Conservation (phyloP, 75 land plant species). For the Selaginella tamariscina region DNA sequence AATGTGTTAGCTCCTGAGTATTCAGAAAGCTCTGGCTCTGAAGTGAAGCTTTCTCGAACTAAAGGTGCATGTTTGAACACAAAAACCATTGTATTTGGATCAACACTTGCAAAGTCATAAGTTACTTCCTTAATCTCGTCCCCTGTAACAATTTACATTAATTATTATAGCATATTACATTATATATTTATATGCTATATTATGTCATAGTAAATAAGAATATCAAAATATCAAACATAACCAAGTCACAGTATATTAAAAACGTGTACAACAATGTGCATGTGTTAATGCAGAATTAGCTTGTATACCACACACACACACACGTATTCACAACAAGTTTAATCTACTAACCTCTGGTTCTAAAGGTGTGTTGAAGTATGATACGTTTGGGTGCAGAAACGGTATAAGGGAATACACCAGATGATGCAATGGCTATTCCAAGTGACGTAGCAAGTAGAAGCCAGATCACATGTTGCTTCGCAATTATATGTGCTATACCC, state of each 20-base stretch:
- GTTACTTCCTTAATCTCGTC: constrained; percentile 33
- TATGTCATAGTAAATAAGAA: background rate
- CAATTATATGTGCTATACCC: constrained; percentile 50
- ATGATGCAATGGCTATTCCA: constrained; percentile 48
- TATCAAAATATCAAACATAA: constrained; percentile 4
- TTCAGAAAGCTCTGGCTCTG: background rate
- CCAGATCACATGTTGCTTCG: constrained; percentile 36
- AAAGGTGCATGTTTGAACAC: constrained; percentile 61
- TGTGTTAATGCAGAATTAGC: background rate
- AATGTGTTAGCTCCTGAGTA: background rate
- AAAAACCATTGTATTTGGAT: constrained; percentile 68
- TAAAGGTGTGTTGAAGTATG: constrained; percentile 57
- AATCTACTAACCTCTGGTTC: constrained; percentile 38
- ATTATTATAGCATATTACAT: too few species aligned
- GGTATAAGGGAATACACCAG: constrained; percentile 81
- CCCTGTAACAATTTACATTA: constrained; percentile 21
- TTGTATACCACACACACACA: background rate
- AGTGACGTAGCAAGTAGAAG: constrained; percentile 49
- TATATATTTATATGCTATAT: too few species aligned
- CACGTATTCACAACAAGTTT: background rate
- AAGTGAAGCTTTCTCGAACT: background rate
- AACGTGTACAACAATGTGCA: background rate
- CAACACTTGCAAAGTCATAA: constrained; percentile 63
- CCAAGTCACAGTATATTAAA: constrained; percentile 6
- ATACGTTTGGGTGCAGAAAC: constrained; percentile 70